Evolutionary conservation across 2,329 filamentous ascomycete genomes (phyloP), one percentile per base, ranked within the genome.

Genomic region (Pyricularia sp.): DNA sequence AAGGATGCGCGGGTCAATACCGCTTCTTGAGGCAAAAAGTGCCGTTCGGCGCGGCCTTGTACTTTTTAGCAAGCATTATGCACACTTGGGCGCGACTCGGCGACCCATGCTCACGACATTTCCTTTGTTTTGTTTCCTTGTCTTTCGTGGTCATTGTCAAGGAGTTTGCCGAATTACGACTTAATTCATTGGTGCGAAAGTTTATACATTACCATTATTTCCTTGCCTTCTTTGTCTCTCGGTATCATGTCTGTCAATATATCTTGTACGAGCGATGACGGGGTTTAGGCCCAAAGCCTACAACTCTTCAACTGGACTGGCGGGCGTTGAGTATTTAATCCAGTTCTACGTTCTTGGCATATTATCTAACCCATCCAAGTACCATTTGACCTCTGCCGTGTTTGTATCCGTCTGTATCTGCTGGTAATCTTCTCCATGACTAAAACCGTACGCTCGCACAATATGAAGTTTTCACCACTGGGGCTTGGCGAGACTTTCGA

Each of bases 11-110:
- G 58, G 11, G 23, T 17, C 25, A 11, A 61, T 26, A 17, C 25
- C 58, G 58, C 58, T 61, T n/a, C 58, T 61, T 61, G 58, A 61
- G 58, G 58, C 9, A 7, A 61, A 26, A 61, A 26, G 58, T 23
- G 58, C 58, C 58, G 58, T 14, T 61, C 58, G 9, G 4, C 23
- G 58, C 58, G 58, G 58, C n/a, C 58, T 61, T 61, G 58, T 61
- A 61, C 58, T 61, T 61, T 25, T 61, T 61, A 61, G n/a, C 58
- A 61, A 50, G 58, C 58, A 61, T 61, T 61, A 61, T 61, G 58
- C 58, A 61, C 58, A 61, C 23, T 61, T 26, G 25, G 58, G 58
- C 58, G 58, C 58, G 58, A 61, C 25, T 61, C 25, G 58, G 58
- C 58, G n/a, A 61, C n/a, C 58, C 25, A 26, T 61, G 23, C 58